phyloP scores from a whole-genome alignment of 768 basidiomycete species.

The Roridomyces roridus region DNA sequence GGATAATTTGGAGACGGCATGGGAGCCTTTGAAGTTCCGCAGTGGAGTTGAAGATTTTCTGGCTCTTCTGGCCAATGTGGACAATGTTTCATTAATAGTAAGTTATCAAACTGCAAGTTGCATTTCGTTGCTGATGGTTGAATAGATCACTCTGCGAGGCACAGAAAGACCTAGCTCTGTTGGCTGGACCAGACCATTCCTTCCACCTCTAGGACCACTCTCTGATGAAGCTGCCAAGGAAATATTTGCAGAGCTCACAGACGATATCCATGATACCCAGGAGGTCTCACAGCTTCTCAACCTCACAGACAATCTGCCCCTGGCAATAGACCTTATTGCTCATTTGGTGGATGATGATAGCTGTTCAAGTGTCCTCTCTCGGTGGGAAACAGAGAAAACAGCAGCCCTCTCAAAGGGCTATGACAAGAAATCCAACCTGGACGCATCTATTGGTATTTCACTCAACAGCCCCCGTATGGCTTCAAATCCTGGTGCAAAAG shows the following conservation, averaged over 20 bases:
- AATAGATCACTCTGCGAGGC: slow-evolving; percentile 13
- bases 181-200: slow-evolving; percentile 9
- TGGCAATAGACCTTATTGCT: slow-evolving; percentile 13
- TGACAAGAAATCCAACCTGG: slow-evolving; percentile 8
- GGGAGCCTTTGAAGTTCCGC: slow-evolving; percentile 3
- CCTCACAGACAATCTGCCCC: slow-evolving; percentile 11
- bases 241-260: slow-evolving; percentile 9
- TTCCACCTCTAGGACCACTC: slow-evolving; percentile 1
- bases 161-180: slow-evolving; percentile 3
- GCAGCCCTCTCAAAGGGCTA: slow-evolving; percentile 2
- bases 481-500: not conserved
- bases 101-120: not conserved
- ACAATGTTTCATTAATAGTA: slow-evolving; percentile 2
- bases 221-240: not conserved
- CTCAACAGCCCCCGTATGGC: slow-evolving; percentile 2
- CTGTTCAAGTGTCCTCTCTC: not conserved
- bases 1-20: slow-evolving; percentile 12
- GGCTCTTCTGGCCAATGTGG: not conserved
- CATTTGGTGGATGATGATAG: slow-evolving; percentile 5
- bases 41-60: slow-evolving; percentile 3
- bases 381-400: slow-evolving; percentile 6
- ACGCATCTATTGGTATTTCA: slow-evolving; percentile 9
- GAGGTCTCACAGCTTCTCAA: not conserved
- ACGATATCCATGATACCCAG: not conserved
- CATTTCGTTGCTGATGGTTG: not conserved